These are phyloP conservation scores for Adansonia rubrostipa DNA, from an alignment of 441 rosid genomes.

Conservation along the genomic window DNA sequence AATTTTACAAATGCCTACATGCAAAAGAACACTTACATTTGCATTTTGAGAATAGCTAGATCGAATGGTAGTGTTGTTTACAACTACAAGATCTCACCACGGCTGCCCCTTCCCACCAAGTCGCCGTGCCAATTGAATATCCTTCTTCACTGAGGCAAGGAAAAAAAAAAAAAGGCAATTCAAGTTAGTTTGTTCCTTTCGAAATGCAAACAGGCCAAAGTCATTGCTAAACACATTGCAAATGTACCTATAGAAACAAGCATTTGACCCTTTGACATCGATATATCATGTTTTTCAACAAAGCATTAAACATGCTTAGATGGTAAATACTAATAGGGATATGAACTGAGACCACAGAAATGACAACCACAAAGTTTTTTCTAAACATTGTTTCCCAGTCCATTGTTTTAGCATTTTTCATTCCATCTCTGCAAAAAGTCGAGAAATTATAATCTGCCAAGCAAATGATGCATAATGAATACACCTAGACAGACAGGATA, in stretches of 20 bases:
- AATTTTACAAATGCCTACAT: neutral
- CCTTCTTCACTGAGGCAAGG: slow-evolving; percentile 71
- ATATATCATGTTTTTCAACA: neutral
- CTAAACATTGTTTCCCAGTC: neutral
- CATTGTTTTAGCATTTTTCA: neutral
- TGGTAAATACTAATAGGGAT: neutral
- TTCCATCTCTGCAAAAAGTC: neutral
- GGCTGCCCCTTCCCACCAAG: slow-evolving; percentile 69
- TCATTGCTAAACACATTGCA: neutral
- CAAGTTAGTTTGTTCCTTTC: neutral
- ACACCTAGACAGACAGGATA: neutral
- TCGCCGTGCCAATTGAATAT: slow-evolving; percentile 80
- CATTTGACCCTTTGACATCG: neutral
- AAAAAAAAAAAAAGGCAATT: slow-evolving; percentile 13
- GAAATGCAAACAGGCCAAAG: neutral
- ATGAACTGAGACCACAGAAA: neutral
- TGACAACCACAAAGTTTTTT: neutral
- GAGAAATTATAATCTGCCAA: neutral
- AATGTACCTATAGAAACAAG: neutral
- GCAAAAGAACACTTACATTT: neutral
- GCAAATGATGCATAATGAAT: neutral
- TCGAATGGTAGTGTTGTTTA: too few species aligned
- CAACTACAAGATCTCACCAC: slow-evolving; percentile 43
- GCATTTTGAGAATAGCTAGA: neutral
- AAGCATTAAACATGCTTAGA: neutral